These are phyloP conservation scores for Juglanconis juglandina DNA, from an alignment of 2,329 filamentous ascomycete species.

Conservation along the genomic window DNA sequence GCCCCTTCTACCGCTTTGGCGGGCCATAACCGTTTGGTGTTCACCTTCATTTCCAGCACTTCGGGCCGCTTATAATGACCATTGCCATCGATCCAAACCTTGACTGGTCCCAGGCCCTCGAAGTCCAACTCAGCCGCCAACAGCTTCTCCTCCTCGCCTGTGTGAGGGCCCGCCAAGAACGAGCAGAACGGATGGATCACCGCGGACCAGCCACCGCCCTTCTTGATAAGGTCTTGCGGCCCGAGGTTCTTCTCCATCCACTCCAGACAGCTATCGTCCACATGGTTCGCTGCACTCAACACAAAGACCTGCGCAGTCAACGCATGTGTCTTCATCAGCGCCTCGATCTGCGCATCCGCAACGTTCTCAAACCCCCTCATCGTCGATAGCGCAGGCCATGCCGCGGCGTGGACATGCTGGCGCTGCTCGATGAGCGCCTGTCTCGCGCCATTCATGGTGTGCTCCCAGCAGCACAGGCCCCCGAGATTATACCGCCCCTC, in stretches of 20 bases:
- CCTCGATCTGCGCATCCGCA: slow-evolving; percentile 43
- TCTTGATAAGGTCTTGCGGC: slow-evolving; percentile 26
- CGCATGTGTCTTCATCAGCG: slow-evolving; percentile 43
- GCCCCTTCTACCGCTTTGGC: not conserved
- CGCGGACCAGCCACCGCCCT: slow-evolving; percentile 28
- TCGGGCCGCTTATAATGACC: slow-evolving; percentile 30
- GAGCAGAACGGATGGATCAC: slow-evolving; percentile 30
- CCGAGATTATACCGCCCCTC: slow-evolving; percentile 22
- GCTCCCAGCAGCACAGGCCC: slow-evolving; percentile 31
- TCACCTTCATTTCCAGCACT: slow-evolving; percentile 21
- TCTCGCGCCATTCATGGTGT: slow-evolving; percentile 29
- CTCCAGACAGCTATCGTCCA: slow-evolving; percentile 37
- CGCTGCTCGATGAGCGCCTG: slow-evolving; percentile 29
- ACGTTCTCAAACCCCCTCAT: slow-evolving; percentile 36
- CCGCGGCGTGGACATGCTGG: slow-evolving; percentile 28
- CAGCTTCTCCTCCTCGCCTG: slow-evolving; percentile 24
- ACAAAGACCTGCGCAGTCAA: slow-evolving; percentile 43
- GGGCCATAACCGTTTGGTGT: slow-evolving; percentile 3
- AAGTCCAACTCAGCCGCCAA: slow-evolving; percentile 26
- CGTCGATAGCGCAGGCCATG: slow-evolving; percentile 29
- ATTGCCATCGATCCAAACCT: slow-evolving; percentile 28
- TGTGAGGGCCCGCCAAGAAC: slow-evolving; percentile 26
- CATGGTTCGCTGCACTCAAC: slow-evolving; percentile 38
- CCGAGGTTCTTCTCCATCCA: slow-evolving; percentile 33
- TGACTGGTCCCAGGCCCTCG: slow-evolving; percentile 24